A percentile compares a stretch with the other conserved stretches of the same genome.
Evolutionary conservation across 2,329 filamentous ascomycete species (phyloP).

Genomic region (Chrysoporthe puriensis): DNA sequence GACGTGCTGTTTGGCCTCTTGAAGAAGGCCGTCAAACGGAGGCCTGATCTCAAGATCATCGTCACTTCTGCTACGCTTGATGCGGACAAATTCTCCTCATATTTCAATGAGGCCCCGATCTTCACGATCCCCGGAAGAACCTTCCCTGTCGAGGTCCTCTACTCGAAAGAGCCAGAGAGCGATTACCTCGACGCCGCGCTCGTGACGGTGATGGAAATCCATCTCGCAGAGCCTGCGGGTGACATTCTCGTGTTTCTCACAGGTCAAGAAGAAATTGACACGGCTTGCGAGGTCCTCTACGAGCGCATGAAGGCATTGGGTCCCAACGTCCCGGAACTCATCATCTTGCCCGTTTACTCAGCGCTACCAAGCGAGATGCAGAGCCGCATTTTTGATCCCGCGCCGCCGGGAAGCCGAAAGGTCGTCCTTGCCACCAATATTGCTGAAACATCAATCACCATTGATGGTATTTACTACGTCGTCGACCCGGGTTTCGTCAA

Average conservation of each 20-base stretch:
- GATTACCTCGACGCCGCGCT: conserved; percentile 94
- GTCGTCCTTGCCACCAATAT: conserved; percentile 99
- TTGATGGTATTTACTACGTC: conserved; percentile 97
- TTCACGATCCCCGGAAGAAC: conserved; percentile 95
- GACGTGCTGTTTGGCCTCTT: conserved; percentile 93
- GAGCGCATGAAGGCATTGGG: conserved; percentile 97
- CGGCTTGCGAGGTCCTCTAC: conserved; percentile 85
- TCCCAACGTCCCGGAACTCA: conserved; percentile 84
- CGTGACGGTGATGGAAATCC: conserved; percentile 98
- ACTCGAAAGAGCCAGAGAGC: conserved; percentile 90
- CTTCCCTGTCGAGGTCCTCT: conserved; percentile 94
- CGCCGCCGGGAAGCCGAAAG: conserved; percentile 83
- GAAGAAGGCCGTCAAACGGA: conserved; percentile 87
- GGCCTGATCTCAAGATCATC: conserved; percentile 90
- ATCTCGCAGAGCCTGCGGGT: conserved; percentile 86
- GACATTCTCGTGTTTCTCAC: conserved; percentile 98
- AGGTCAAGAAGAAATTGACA: conserved; percentile 97
- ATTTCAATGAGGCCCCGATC: conserved; percentile 95
- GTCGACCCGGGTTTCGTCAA: conserved; percentile 98
- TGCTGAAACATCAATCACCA: conserved; percentile 96
- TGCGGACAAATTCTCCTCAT: conserved; percentile 95
- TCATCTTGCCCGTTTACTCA: conserved; percentile 96
- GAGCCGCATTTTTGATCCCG: conserved; percentile 90
- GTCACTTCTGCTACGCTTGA: conserved; percentile 96
- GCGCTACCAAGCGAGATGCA: conserved; percentile 93